phyloP scores from a whole-genome alignment of 139 green algal genomes.

The Mesotaenium endlicherianum region DNA sequence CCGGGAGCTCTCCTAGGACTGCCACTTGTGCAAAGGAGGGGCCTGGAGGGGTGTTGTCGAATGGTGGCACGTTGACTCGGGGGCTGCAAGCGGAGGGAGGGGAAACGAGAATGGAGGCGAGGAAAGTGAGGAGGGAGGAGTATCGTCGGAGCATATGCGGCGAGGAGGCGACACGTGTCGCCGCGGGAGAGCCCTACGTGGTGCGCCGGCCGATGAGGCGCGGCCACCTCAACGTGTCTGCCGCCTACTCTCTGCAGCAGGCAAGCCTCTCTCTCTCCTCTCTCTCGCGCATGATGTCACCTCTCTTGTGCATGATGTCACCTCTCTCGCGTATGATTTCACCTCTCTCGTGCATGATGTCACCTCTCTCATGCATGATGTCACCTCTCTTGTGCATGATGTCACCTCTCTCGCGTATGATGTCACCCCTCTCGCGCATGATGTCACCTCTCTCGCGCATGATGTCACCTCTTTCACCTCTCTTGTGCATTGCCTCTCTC shows the following conservation, averaged over 20 bases:
- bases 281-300: not conserved
- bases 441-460: not conserved
- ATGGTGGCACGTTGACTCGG: too few relatives aligned
- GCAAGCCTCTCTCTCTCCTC: too few relatives aligned
- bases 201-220: conserved; percentile 29
- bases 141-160: not conserved
- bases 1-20: too few relatives aligned
- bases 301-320: too few relatives aligned
- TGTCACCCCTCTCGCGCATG: too few relatives aligned
- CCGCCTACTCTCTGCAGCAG: conserved; percentile 28
- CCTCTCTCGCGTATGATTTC: too few relatives aligned
- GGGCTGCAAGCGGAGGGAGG: not conserved
- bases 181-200: conserved; percentile 6
- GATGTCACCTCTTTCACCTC: too few relatives aligned
- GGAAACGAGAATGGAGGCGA: not conserved
- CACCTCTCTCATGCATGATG: too few relatives aligned
- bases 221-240: conserved; percentile 26
- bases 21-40: too few relatives aligned
- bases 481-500: too few relatives aligned
- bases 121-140: not conserved
- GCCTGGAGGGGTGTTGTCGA: too few relatives aligned
- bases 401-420: too few relatives aligned
- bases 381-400: not conserved
- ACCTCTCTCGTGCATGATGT: not conserved
- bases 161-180: conserved; percentile 22